phyloP scores from a whole-genome alignment of 306 rosid genomes.

The Quillaja saponaria region DNA sequence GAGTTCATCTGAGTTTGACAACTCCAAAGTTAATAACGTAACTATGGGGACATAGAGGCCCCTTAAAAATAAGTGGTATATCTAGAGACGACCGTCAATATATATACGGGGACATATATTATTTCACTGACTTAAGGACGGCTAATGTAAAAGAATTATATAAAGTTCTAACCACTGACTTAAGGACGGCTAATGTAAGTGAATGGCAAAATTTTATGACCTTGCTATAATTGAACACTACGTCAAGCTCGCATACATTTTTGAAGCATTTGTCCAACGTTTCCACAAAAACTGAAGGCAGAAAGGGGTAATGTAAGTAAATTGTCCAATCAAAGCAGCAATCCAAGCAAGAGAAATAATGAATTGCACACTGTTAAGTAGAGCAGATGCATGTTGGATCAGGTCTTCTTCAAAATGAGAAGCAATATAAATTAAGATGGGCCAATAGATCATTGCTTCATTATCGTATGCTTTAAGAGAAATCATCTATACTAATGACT shows the following conservation, averaged over 20 bases:
- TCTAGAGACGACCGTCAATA: too few relatives aligned
- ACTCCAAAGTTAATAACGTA: too few relatives aligned
- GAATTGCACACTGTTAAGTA: constrained; percentile 13
- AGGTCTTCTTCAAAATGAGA: constrained; percentile 3
- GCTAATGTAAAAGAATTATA: too few relatives aligned
- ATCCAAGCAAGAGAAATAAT: constrained; percentile 4
- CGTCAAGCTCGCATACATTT: constrained; percentile 93
- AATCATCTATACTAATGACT: constrained; percentile 5
- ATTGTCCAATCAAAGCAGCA: constrained; percentile 18
- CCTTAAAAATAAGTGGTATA: too few relatives aligned
- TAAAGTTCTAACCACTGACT: too few relatives aligned
- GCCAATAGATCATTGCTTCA: background rate
- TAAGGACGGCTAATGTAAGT: too few relatives aligned
- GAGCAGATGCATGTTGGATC: constrained; percentile 2
- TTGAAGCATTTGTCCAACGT: constrained; percentile 94
- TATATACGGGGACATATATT: too few relatives aligned
- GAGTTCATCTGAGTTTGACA: too few relatives aligned
- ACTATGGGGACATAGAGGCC: too few relatives aligned
- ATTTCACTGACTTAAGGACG: too few relatives aligned
- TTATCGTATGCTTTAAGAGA: constrained; percentile 17
- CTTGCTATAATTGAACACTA: constrained; percentile 94
- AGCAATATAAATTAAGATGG: constrained; percentile 18
- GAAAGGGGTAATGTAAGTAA: constrained; percentile 34
- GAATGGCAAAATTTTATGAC: constrained; percentile 27
- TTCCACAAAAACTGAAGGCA: constrained; percentile 87